phyloP scores from a whole-genome alignment of 2,329 filamentous ascomycete species.

The Blastomyces emzantsi region DNA sequence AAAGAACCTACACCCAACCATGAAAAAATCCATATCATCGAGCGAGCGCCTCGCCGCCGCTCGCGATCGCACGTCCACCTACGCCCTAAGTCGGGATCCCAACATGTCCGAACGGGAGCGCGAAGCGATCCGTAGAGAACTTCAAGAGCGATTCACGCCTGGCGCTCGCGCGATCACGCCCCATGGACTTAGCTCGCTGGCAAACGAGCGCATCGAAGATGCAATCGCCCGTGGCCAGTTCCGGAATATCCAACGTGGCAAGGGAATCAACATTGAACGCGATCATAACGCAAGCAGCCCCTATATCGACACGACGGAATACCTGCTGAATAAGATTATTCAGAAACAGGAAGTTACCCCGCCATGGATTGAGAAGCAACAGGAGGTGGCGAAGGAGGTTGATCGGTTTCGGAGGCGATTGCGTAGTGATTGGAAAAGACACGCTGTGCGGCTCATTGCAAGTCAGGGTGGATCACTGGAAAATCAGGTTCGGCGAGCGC shows the following conservation, averaged over 20 bases:
- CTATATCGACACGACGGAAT: constrained; percentile 93
- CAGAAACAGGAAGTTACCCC: constrained; percentile 91
- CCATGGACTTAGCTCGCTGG: constrained; percentile 68
- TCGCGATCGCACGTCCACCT: constrained; percentile 49
- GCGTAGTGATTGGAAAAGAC: constrained; percentile 72
- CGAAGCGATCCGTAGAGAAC: constrained; percentile 59
- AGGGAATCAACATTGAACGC: constrained; percentile 58
- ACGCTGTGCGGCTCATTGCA: constrained; percentile 69
- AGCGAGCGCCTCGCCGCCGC: constrained; percentile 49
- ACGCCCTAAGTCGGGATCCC: constrained; percentile 45
- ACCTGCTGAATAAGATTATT: constrained; percentile 98
- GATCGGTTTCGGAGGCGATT: constrained; percentile 64
- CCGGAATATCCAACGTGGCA: constrained; percentile 70
- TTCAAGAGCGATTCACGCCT: constrained; percentile 72
- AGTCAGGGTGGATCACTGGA: constrained; percentile 66
- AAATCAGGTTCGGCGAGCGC: constrained; percentile 61
- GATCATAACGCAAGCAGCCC: constrained; percentile 76
- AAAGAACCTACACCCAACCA: constrained; percentile 38
- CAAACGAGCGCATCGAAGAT: constrained; percentile 88
- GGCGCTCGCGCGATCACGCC: constrained; percentile 63
- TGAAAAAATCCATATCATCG: constrained; percentile 36
- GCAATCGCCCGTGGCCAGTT: constrained; percentile 90
- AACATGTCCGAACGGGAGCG: constrained; percentile 61
- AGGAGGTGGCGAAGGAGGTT: constrained; percentile 66
- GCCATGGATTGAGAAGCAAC: constrained; percentile 98